These are phyloP conservation scores for Solanum pimpinellifolium DNA, from an alignment of 257 asterid genomes.

Conservation along the genomic window DNA sequence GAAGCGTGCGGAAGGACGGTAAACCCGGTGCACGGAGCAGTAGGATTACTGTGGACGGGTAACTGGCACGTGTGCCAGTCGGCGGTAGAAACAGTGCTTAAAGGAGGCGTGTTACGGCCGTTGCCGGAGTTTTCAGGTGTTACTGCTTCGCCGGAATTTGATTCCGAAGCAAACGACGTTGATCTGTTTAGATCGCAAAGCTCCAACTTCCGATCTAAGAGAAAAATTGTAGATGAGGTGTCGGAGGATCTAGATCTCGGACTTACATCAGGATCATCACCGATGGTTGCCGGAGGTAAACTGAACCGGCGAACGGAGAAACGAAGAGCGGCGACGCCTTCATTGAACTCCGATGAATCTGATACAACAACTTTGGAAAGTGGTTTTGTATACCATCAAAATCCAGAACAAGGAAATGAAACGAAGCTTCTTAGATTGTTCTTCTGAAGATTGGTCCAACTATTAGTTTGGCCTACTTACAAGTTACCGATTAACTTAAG, in stretches of 20 bases:
- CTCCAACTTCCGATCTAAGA: constrained; percentile 1
- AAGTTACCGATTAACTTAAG: not conserved
- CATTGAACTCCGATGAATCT: constrained; percentile 35
- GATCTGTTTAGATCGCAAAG: constrained; percentile 12
- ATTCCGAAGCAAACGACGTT: constrained; percentile 6
- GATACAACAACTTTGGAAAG: constrained; percentile 70
- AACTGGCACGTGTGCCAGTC: constrained; percentile 80
- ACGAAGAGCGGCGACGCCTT: constrained; percentile 29
- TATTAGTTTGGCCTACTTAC: not conserved
- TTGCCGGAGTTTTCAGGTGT: constrained; percentile 13
- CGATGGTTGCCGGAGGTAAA: constrained; percentile 10
- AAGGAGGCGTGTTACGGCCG: constrained; percentile 45
- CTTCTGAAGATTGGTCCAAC: constrained; percentile 2
- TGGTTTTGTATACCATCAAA: constrained; percentile 17
- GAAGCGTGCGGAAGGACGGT: constrained; percentile 90
- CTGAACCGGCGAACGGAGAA: constrained; percentile 4
- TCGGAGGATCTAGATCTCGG: constrained; percentile 14
- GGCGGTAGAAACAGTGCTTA: constrained; percentile 76
- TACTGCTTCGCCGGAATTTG: not conserved
- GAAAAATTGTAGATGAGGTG: not conserved
- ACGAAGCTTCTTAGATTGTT: constrained; percentile 45
- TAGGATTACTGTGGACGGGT: constrained; percentile 66
- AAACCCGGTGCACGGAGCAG: constrained; percentile 76
- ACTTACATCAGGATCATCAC: not conserved
- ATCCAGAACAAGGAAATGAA: constrained; percentile 3